Base-by-base conservation (phyloP, 352 stramenopile genomes). In the Phytopythium montanum region DNA sequence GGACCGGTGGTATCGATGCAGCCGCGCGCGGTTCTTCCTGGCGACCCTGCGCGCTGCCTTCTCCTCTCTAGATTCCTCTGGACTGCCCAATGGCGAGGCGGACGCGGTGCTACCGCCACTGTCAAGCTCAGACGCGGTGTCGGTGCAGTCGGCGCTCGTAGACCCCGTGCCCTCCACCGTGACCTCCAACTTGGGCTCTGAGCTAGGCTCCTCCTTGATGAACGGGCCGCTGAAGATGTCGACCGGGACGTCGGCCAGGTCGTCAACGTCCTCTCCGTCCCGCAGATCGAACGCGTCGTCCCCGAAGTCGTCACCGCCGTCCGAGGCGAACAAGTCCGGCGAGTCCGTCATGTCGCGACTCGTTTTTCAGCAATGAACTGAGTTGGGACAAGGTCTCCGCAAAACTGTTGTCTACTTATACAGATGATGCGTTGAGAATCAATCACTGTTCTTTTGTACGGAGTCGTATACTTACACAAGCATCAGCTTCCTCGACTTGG, bases 1-100 rank as follows among this genome's bases (percentile, higher is more conserved):
- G 36, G 52, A 58, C 23, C 26, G 52, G 36, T 58, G 38, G 36
- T 58, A 58, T 21, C 52, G 52, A 14, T 58, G 52, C 52, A 58
- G 36, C 9, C 52, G 52, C 36, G 52, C 52, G 52, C 52, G 36
- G 25, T 58, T 58, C 52, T 58, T 58, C 34, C 9, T 45, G n/a
- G 36, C 52, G 21, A 38, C 10, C 5, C 52, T 23, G 3, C 18
- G 23, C 13, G 34, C 34, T 13, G 9, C 25, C 36, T 46, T 58
- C 9, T 9, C 51, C 12, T 46, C 52, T 19, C 14, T 48, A 19
- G 52, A 42, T 19, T 39, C 16, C 10, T 34, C 28, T 18, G 21
- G 21, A 16, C n/a, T 2, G 9, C 12, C 12, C 23, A 28, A 51
- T 23, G 23, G 26, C 46, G 46, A 39, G 13, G 18, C 16, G 13